Base-by-base conservation (phyloP, 2,329 filamentous ascomycete species). In the Neophaeococcomyces aloes region DNA sequence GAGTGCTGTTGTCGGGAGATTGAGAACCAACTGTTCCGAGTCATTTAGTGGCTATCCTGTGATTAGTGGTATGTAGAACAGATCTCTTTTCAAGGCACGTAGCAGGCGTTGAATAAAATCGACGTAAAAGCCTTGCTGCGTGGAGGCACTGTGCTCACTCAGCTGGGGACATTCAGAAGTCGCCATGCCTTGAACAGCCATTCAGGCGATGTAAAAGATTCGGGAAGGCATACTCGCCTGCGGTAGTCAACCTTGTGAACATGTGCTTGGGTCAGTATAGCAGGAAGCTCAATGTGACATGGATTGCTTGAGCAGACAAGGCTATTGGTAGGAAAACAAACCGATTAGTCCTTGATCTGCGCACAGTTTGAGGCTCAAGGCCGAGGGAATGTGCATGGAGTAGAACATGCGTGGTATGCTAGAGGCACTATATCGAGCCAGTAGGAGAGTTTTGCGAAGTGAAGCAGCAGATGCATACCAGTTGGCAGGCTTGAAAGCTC, bases 401-500 rank as follows among this genome's bases (percentile, higher is more conserved):
- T 6, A 27, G 10, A 27, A 10, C 23, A 27, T 27, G 23, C 10
- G 23, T 27, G 5, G 13, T 6, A 7, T 8, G 5, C 27, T 14
- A 30, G 14, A 21, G 14, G 37, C 15, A 36, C 19, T 15, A 36
- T 17, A 17, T 15, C 7, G 30, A 27, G 7, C 37, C 37, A 39
- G 32, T 41, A 41, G 38, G 38, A 41, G 7, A 21, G 19, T 31
- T 41, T 32, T 41, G 19, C 7, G 21, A 41, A 41, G 38, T 41
- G 38, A 41, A 41, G 38, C 38, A 18, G 11, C 11, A 15, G n/a
- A 11, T 32, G 8, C 27, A 41, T 15, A 32, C 29, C 15, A 32
- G 38, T 19, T 5, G 13, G 18, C 8, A 41, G 4, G 3, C 3
- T 29, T 14, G 25, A 18, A 31, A 32, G 18, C 21, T 5, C 7